Evolutionary conservation across 345 rosid species (phyloP), one percentile per base, ranked within the genome.

Genomic region (Corchorus capsularis): DNA sequence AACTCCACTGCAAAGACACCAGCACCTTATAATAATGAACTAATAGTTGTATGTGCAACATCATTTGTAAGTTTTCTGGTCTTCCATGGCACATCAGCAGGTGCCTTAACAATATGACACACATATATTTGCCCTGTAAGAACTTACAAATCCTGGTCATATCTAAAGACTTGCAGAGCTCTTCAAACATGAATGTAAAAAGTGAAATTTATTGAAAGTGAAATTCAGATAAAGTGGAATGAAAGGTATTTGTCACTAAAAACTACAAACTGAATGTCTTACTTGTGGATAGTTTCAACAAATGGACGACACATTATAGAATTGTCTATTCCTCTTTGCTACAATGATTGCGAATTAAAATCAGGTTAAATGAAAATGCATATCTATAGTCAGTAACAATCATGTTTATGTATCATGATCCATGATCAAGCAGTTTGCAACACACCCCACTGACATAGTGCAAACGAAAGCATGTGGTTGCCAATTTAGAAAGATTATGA

Each of bases 281-380:
- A 94, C 99, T 82, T 94, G 87, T 96, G 98, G 83, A 96, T 84
- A 54, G 98, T 94, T 88, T 94, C 98, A 75, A 94, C 98, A 79
- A 90, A 97, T 14, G 97, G 97, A 77, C 91, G 94, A 82, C 98
- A 91, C 71, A 80, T 79, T 79, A 93, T 84, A 77, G 97, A 92
- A 69, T 87, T 84, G 79, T 91, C 95, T 84, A 87, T 93, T 80
- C 92, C 98, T 81, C 99, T 93, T 16, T n/a, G 92, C 98, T 63
- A 96, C 97, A 75, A 93, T 88, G 82, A 96, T 97, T 54, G 97
- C 98, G 17, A 65, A 65, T 7, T 22, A 52, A 35, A 17, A 54
- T 34, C 61, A 35, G 62, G 37, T 52, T 14, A 52, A 2, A 52
- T 70, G 6, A 53, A 62, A 52, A 47, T 2, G 4, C n/a, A 70